Evolutionary conservation across 2,329 filamentous ascomycete species (phyloP), one percentile per base, ranked within the genome.

Genomic region (Plectosphaerella sp.): DNA sequence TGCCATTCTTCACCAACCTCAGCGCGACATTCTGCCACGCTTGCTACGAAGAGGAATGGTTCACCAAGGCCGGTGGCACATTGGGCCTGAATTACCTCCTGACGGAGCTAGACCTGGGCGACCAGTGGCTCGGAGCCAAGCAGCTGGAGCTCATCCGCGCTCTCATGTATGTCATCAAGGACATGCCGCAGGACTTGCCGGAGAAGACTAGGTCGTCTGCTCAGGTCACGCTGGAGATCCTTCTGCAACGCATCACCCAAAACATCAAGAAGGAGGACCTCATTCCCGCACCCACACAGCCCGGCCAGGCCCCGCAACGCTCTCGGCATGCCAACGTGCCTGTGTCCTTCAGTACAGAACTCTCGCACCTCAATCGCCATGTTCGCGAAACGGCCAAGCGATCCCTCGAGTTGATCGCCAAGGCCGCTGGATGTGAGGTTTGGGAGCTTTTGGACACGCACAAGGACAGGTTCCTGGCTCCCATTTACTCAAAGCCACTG

Each of bases 1-100:
- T 99, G 9, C 84, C 87, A 1, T 90, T 99, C 69, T 99, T 99
- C 71, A 80, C 79, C 53, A 86, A 93, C 62, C 77, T 99, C 6
- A 87, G 88, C 39, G 88, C 84, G 54, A 86, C 86, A 1, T 96
- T 97, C 66, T 94, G 90, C 61, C 94, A 99, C 66, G 91, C 90
- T 58, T 99, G 94, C 67, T 92, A 97, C 62, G 91, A 94, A 62
- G 93, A 99, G 67, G 94, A 99, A 62, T 99, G 95, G 94, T 99
- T 96, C 64, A 92, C 92, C 49, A 99, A 99, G 71, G 89, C 91
- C 37, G 94, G 93, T 47, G 94, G 94, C 39, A 92, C 89, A 50
- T 74, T 93, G 18, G 95, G 95, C 51, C 97, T 99, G 62, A 87
- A 89, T 62, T 86, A 95, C 52, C 74, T 99, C 53, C 86, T 93